These are phyloP conservation scores for Coniochaeta sp. DNA, from an alignment of 2,329 filamentous ascomycete genomes.

Conservation along the genomic window DNA sequence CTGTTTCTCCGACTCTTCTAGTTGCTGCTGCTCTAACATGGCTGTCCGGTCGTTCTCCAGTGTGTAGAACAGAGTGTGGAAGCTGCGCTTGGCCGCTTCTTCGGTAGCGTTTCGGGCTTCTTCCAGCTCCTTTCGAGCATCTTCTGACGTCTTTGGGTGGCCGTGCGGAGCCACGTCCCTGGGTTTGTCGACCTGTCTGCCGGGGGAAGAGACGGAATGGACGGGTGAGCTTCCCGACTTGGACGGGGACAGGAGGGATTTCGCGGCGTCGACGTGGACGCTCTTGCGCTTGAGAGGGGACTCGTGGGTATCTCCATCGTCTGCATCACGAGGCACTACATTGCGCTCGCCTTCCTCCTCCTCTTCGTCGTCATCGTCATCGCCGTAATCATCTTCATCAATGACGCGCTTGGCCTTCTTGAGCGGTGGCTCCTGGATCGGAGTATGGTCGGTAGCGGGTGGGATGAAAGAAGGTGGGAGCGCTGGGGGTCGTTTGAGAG, in stretches of 20 bases:
- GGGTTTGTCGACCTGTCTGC: slow-evolving; percentile 47
- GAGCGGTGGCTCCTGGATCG: slow-evolving; percentile 51
- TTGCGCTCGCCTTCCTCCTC: neutral
- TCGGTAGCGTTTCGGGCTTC: slow-evolving; percentile 87
- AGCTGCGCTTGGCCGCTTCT: slow-evolving; percentile 81
- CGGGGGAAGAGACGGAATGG: slow-evolving; percentile 54
- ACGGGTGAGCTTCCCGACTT: slow-evolving; percentile 63
- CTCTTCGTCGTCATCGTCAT: slow-evolving; percentile 68
- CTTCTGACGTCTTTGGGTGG: slow-evolving; percentile 66
- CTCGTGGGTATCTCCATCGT: slow-evolving; percentile 42
- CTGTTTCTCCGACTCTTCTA: slow-evolving; percentile 94
- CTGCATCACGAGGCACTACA: slow-evolving; percentile 8
- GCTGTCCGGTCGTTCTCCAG: slow-evolving; percentile 91
- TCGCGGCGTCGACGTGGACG: slow-evolving; percentile 42
- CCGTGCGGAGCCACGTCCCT: slow-evolving; percentile 41
- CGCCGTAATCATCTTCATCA: slow-evolving; percentile 79
- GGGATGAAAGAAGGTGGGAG: slow-evolving; percentile 34
- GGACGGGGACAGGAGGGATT: slow-evolving; percentile 58
- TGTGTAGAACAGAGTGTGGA: slow-evolving; percentile 91
- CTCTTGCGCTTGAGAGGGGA: slow-evolving; percentile 46
- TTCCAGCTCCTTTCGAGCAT: slow-evolving; percentile 88
- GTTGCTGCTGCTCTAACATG: slow-evolving; percentile 94
- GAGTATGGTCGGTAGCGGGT: slow-evolving; percentile 50
- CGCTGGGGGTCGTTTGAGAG: slow-evolving; percentile 34
- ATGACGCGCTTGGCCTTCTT: slow-evolving; percentile 75